Percentiles rank a stretch among this genome's conserved stretches.
These are phyloP conservation scores for Austroboletus olivaceoglutinosus DNA, from an alignment of 1,284 basidiomycete genomes.

Conservation along the genomic window DNA sequence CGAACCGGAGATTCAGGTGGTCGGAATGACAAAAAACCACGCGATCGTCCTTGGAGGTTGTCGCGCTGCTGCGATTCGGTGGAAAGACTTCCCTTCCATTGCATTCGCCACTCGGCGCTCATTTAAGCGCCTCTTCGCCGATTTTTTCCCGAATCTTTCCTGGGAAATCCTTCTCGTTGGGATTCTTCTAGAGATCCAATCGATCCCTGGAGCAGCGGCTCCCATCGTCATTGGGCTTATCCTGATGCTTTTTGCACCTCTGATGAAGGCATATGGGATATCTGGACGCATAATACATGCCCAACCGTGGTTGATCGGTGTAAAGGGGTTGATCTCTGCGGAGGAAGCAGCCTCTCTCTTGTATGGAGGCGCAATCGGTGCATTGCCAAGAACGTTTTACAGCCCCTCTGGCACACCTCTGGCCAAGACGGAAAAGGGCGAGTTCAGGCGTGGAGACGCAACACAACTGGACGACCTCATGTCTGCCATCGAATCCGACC, in stretches of 20 bases:
- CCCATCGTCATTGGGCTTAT: conserved; percentile 6
- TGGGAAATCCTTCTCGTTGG: conserved; percentile 6
- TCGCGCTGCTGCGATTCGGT: conserved; percentile 23
- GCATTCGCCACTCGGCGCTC: conserved; percentile 19
- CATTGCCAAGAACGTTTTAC: conserved; percentile 18
- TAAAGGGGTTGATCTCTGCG: conserved; percentile 27
- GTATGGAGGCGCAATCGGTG: conserved; percentile 16
- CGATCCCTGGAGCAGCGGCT: not conserved
- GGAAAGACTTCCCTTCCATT: conserved; percentile 28
- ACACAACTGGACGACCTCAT: conserved; percentile 7
- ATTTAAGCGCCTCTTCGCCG: conserved; percentile 12
- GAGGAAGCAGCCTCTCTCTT: conserved; percentile 17
- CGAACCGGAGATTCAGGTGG: conserved; percentile 23
- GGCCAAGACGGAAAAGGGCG: conserved; percentile 6
- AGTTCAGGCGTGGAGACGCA: conserved; percentile 16
- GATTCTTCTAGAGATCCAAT: not conserved
- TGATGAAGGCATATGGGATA: conserved; percentile 11
- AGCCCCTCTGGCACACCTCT: conserved; percentile 23
- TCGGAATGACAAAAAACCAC: conserved; percentile 23
- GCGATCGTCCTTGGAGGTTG: conserved; percentile 30
- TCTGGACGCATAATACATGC: conserved; percentile 21
- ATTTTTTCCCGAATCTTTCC: conserved; percentile 6
- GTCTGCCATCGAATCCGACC: not conserved
- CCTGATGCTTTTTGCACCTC: conserved; percentile 21
- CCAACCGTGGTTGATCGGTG: conserved; percentile 28